These are phyloP conservation scores for Olyra latifolia DNA, from an alignment of 176 grass and related monocot genomes.

Conservation along the genomic window DNA sequence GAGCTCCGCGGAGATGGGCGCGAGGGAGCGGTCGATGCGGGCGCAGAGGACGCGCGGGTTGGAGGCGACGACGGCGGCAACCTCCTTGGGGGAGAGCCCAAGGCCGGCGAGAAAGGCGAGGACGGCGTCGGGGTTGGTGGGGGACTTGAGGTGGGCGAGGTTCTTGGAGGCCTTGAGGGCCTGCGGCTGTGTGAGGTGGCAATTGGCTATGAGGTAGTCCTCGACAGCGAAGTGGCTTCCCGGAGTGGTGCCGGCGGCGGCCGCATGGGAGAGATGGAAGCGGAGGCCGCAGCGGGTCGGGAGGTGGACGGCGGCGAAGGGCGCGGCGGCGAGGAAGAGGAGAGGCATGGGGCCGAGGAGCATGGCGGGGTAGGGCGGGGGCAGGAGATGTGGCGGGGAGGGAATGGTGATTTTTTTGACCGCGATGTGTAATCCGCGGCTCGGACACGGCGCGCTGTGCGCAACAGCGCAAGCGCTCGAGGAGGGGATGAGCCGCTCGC, in stretches of 20 bases:
- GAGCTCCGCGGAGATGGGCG: slow-evolving; percentile 43
- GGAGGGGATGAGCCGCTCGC: too few species aligned
- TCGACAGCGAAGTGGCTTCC: slow-evolving; percentile 32
- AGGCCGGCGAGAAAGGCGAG: slow-evolving; percentile 49
- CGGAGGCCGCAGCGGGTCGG: slow-evolving; percentile 16
- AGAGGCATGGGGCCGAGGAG: slow-evolving; percentile 42
- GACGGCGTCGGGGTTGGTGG: slow-evolving; percentile 49
- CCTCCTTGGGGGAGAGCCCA: slow-evolving; percentile 43
- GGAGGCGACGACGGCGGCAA: slow-evolving; percentile 43
- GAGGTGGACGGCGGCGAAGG: slow-evolving; percentile 25
- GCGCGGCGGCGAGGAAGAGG: slow-evolving; percentile 35
- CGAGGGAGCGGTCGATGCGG: slow-evolving; percentile 52
- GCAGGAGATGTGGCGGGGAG: slow-evolving; percentile 19
- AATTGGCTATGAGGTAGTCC: slow-evolving; percentile 53
- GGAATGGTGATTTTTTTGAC: too few species aligned
- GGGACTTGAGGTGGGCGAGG: slow-evolving; percentile 56
- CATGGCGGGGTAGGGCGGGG: slow-evolving; percentile 25
- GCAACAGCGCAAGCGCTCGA: too few species aligned
- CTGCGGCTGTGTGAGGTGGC: slow-evolving; percentile 41
- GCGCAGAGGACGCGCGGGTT: slow-evolving; percentile 60
- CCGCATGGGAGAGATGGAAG: neutral
- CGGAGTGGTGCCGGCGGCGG: neutral
- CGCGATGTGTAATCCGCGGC: too few species aligned
- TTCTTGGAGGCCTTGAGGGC: slow-evolving; percentile 54
- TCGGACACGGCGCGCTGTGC: too few species aligned